Evolutionary conservation across 108 stramenopile genomes (phyloP).

Genomic region (Asterionellopsis glacialis): DNA sequence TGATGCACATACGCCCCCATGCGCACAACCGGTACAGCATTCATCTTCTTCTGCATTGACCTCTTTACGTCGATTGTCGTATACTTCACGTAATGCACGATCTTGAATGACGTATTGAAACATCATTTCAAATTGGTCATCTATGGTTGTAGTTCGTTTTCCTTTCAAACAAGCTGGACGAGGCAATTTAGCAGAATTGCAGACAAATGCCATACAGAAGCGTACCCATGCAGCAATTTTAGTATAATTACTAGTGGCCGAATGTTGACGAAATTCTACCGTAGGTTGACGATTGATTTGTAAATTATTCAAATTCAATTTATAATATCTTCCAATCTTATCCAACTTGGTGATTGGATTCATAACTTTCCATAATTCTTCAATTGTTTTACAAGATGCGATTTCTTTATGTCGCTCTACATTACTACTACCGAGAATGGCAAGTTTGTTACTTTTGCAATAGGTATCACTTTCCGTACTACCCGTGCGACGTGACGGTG

Average conservation of each 20-base stretch:
- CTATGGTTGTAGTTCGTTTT: constrained; percentile 11
- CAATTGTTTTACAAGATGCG: constrained; percentile 20
- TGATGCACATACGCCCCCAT: not conserved
- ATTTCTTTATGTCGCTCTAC: constrained; percentile 24
- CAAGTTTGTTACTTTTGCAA: constrained; percentile 39
- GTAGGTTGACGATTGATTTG: constrained; percentile 35
- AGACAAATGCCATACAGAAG: constrained; percentile 36
- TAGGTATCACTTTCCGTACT: constrained; percentile 21
- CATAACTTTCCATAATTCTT: constrained; percentile 27
- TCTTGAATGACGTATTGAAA: constrained; percentile 58
- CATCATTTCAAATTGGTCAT: constrained; percentile 45
- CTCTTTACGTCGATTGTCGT: constrained; percentile 17
- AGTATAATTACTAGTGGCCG: constrained; percentile 36
- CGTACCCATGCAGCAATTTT: constrained; percentile 52
- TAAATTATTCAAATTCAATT: constrained; percentile 60
- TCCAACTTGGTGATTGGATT: too few species aligned
- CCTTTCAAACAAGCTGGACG: constrained; percentile 20
- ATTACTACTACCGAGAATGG: constrained; percentile 22
- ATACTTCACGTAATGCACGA: constrained; percentile 33
- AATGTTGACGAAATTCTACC: constrained; percentile 69
- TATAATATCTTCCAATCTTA: constrained; percentile 35
- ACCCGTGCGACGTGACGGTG: constrained; percentile 38
- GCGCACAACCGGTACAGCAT: constrained; percentile 3
- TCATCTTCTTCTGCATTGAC: constrained; percentile 9
- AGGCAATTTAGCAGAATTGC: constrained; percentile 29